Conservation (phyloP, 257 asterid genomes). For the Capsicum chinense region DNA sequence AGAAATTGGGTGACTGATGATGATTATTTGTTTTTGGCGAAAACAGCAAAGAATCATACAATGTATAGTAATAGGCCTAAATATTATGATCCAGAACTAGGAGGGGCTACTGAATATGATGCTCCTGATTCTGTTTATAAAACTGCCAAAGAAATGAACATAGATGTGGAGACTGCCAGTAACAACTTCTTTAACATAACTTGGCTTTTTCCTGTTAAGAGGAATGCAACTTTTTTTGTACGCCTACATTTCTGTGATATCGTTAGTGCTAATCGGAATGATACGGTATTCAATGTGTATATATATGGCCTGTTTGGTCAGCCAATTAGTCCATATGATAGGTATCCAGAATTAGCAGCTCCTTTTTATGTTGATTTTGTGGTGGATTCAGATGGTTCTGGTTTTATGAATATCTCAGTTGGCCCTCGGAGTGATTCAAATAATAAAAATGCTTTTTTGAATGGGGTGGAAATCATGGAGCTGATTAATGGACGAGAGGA, state of each 20-base stretch:
- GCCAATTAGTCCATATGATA: slow-evolving; percentile 23
- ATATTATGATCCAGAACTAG: background rate
- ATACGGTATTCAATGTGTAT: slow-evolving; percentile 32
- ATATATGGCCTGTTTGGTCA: slow-evolving; percentile 18
- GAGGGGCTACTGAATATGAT: slow-evolving; percentile 32
- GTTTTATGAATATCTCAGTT: slow-evolving; percentile 49
- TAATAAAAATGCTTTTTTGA: slow-evolving; percentile 41
- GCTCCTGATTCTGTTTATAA: slow-evolving; percentile 61
- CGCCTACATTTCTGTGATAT: slow-evolving; percentile 70
- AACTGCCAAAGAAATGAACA: slow-evolving; percentile 51
- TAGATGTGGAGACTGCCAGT: background rate
- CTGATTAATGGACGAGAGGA: background rate
- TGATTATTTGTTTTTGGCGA: slow-evolving; percentile 13
- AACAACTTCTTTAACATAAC: slow-evolving; percentile 22
- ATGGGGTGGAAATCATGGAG: slow-evolving; percentile 76
- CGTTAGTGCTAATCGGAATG: slow-evolving; percentile 26
- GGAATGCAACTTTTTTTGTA: slow-evolving; percentile 37
- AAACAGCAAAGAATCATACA: background rate
- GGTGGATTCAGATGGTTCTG: slow-evolving; percentile 55
- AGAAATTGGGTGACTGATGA: slow-evolving; percentile 69
- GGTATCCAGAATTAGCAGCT: rapidly evolving
- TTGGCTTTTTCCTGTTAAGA: slow-evolving; percentile 54
- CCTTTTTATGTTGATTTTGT: slow-evolving; percentile 51
- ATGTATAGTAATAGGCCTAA: background rate
- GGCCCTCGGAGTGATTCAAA: slow-evolving; percentile 26